A percentile compares a stretch with the other conserved stretches of the same genome.
phyloP scores from a whole-genome alignment of 768 basidiomycete genomes.

The Terana coerulea region DNA sequence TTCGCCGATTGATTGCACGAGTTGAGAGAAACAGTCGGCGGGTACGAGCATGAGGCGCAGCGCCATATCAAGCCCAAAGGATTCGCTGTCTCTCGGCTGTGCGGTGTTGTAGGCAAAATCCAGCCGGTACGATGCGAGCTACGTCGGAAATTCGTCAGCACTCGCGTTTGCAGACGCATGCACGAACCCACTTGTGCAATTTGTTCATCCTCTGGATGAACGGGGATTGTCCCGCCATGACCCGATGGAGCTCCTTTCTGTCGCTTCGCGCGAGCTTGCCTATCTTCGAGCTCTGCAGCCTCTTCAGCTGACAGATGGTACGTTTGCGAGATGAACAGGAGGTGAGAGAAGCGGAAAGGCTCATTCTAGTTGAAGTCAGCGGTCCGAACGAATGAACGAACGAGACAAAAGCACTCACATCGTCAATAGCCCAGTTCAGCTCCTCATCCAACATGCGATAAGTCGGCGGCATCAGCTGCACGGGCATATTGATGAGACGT shows the following conservation, averaged over 20 bases:
- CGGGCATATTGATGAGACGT: conserved; percentile 92
- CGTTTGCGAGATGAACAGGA: conserved; percentile 71
- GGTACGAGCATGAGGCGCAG: conserved; percentile 66
- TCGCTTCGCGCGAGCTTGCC: conserved; percentile 34
- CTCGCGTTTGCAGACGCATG: not conserved
- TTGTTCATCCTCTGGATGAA: conserved; percentile 84
- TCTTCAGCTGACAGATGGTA: conserved; percentile 74
- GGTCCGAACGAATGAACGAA: not conserved
- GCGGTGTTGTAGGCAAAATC: conserved; percentile 53
- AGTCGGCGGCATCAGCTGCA: conserved; percentile 89
- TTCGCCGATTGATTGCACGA: conserved; percentile 33
- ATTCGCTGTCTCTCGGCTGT: conserved; percentile 54
- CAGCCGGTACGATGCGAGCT: conserved; percentile 50
- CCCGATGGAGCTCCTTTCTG: conserved; percentile 31
- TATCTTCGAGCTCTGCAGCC: conserved; percentile 46
- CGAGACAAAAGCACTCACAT: conserved; percentile 40
- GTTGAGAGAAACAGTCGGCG: conserved; percentile 33
- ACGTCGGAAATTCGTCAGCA: conserved; percentile 1
- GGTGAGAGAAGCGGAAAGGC: conserved; percentile 70
- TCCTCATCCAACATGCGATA: conserved; percentile 87
- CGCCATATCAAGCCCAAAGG: conserved; percentile 68
- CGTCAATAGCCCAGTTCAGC: conserved; percentile 64
- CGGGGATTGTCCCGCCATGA: conserved; percentile 58
- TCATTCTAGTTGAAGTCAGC: conserved; percentile 36
- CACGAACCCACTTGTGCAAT: conserved; percentile 52